phyloP scores from a whole-genome alignment of 164 flowering plant genomes.

The Aristolochia californica region DNA sequence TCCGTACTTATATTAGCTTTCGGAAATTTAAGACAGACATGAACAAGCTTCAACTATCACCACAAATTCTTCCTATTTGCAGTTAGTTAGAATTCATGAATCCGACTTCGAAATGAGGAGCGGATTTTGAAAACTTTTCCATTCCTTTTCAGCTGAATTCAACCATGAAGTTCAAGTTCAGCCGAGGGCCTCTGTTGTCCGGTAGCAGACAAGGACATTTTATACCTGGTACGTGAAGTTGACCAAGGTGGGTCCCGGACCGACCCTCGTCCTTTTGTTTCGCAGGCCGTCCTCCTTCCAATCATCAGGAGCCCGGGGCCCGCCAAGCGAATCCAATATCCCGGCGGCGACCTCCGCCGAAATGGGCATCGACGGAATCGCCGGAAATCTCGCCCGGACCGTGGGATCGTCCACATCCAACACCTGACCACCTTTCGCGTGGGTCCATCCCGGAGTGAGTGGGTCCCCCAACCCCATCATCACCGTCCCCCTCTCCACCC shows the following conservation, averaged over 20 bases:
- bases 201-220: background rate
- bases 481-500: conserved; percentile 81
- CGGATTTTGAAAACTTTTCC: background rate
- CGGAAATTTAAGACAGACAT: background rate
- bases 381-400: conserved; percentile 48
- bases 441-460: conserved; percentile 78
- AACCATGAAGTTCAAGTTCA: background rate
- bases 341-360: conserved; percentile 44
- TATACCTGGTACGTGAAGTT: conserved; percentile 67
- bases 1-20: background rate
- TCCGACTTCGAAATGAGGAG: background rate
- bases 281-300: conserved; percentile 38
- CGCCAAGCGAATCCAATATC: conserved; percentile 48
- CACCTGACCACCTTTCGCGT: conserved; percentile 54
- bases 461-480: conserved; percentile 87
- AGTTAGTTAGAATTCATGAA: background rate
- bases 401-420: conserved; percentile 33
- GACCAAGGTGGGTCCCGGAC: conserved; percentile 60
- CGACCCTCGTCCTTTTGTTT: conserved; percentile 21
- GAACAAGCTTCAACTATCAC: background rate
- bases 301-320: conserved; percentile 33
- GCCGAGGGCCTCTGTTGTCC: background rate
- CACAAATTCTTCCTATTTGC: background rate
- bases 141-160: background rate
- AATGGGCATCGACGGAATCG: conserved; percentile 75